These are phyloP conservation scores for Stephania yunnanensis DNA, from an alignment of 164 flowering plant genomes.

Conservation along the genomic window DNA sequence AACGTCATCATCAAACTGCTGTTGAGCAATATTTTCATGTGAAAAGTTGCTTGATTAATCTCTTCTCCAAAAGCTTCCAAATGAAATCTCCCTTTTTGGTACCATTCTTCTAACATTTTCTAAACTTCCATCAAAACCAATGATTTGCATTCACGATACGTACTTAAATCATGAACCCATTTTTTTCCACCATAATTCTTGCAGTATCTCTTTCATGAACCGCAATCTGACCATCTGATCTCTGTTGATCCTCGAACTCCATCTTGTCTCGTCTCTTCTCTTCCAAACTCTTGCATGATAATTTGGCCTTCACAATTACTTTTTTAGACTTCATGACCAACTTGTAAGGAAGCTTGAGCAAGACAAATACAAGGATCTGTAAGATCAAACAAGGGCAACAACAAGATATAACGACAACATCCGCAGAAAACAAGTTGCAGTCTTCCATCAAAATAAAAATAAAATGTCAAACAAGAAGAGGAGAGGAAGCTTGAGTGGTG, in stretches of 20 bases:
- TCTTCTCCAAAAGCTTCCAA: slow-evolving; percentile 79
- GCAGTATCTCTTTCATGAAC: slow-evolving; percentile 15
- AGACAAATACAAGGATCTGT: slow-evolving; percentile 42
- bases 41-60: slow-evolving; percentile 19
- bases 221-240: slow-evolving; percentile 6
- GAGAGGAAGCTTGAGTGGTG: slow-evolving; percentile 5
- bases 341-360: slow-evolving; percentile 47
- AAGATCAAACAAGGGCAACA: slow-evolving; percentile 69
- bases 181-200: neutral
- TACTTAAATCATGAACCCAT: neutral
- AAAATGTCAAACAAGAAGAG: slow-evolving; percentile 5
- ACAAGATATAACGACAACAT: slow-evolving; percentile 57
- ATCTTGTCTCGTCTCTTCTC: slow-evolving; percentile 11
- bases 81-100: slow-evolving; percentile 46
- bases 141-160: slow-evolving; percentile 12
- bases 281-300: slow-evolving; percentile 14
- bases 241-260: slow-evolving; percentile 7
- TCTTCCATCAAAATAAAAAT: slow-evolving; percentile 47
- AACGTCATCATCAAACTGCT: slow-evolving; percentile 23
- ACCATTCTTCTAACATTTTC: slow-evolving; percentile 44
- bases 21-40: slow-evolving; percentile 1
- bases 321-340: slow-evolving; percentile 31
- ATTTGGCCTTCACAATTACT: slow-evolving; percentile 27
- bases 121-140: slow-evolving; percentile 47
- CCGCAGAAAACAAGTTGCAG: slow-evolving; percentile 46